A percentile compares a stretch with the other conserved stretches of the same genome.
Conservation (phyloP, 495 filamentous ascomycete genomes). For the Pseudomonodictys pantanalensis region DNA sequence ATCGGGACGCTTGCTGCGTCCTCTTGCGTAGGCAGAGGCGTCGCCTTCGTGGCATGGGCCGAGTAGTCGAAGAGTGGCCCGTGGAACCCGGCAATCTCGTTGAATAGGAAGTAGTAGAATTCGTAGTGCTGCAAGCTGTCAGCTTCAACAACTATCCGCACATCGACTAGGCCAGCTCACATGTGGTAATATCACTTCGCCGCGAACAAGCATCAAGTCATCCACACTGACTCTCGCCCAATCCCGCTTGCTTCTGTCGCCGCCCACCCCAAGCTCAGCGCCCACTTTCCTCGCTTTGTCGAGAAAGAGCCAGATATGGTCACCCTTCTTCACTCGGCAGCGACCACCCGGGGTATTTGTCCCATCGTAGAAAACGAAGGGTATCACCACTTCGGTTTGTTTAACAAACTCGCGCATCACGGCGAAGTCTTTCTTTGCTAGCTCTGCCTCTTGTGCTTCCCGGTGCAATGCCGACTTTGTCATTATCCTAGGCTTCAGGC, state of each 20-base stretch:
- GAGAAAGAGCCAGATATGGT: slow-evolving; percentile 84
- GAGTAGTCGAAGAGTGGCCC: slow-evolving; percentile 79
- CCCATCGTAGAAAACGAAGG: slow-evolving; percentile 98
- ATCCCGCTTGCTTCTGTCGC: slow-evolving; percentile 64
- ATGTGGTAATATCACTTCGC: slow-evolving; percentile 90
- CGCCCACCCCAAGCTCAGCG: slow-evolving; percentile 72
- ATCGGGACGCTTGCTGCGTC: slow-evolving; percentile 31
- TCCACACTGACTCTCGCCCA: slow-evolving; percentile 96
- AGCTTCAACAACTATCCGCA: slow-evolving; percentile 9
- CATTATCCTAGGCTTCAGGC: slow-evolving; percentile 69
- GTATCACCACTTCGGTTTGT: slow-evolving; percentile 82
- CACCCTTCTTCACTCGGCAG: slow-evolving; percentile 87
- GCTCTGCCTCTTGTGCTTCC: slow-evolving; percentile 79
- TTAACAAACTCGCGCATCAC: slow-evolving; percentile 82
- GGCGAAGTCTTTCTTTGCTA: slow-evolving; percentile 80
- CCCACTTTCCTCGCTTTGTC: slow-evolving; percentile 88
- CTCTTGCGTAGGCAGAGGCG: slow-evolving; percentile 15
- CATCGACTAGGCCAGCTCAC: slow-evolving; percentile 53
- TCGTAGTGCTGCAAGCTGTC: slow-evolving; percentile 73
- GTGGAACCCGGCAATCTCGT: slow-evolving; percentile 71
- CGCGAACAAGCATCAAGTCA: slow-evolving; percentile 90
- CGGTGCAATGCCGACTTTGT: slow-evolving; percentile 81
- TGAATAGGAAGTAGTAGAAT: slow-evolving; percentile 94
- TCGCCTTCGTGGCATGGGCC: slow-evolving; percentile 40
- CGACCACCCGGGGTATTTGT: slow-evolving; percentile 83